Conservation (phyloP, 2,329 filamentous ascomycete species). For the Colletotrichum sp. region DNA sequence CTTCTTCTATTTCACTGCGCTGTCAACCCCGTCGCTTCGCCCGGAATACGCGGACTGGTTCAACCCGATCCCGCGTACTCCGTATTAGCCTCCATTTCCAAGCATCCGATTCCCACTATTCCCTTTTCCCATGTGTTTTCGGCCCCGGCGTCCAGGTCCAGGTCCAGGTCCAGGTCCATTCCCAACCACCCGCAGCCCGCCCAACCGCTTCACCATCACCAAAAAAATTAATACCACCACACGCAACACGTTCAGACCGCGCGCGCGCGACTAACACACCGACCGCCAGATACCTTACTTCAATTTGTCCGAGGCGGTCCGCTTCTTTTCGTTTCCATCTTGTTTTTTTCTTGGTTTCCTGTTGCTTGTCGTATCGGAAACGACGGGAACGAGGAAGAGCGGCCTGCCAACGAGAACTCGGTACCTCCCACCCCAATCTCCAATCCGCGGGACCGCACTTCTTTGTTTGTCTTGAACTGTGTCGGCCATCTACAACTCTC, state of each 20-base stretch:
- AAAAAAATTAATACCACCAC: not conserved
- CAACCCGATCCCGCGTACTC: conserved; percentile 12
- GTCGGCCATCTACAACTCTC: not conserved
- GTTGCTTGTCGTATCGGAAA: not conserved
- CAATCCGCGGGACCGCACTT: not conserved
- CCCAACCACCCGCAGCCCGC: conserved; percentile 11
- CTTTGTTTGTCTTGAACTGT: not conserved
- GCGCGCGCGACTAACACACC: not conserved
- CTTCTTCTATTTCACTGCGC: not conserved
- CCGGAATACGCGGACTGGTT: conserved; percentile 11
- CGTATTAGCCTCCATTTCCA: not conserved
- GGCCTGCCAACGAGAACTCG: not conserved
- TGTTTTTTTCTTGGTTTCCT: not conserved
- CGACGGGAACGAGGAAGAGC: not conserved
- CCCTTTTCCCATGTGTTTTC: not conserved
- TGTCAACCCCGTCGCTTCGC: not conserved
- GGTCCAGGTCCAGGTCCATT: not conserved
- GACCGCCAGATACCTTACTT: not conserved
- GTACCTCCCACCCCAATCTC: not conserved
- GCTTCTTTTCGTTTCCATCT: not conserved
- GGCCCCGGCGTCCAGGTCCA: not conserved
- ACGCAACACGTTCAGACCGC: not conserved
- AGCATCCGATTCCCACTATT: not conserved
- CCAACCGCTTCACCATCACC: not conserved
- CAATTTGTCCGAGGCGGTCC: not conserved